Base-by-base conservation (phyloP, 2,329 filamentous ascomycete species). In the Ophiostoma sp. region DNA sequence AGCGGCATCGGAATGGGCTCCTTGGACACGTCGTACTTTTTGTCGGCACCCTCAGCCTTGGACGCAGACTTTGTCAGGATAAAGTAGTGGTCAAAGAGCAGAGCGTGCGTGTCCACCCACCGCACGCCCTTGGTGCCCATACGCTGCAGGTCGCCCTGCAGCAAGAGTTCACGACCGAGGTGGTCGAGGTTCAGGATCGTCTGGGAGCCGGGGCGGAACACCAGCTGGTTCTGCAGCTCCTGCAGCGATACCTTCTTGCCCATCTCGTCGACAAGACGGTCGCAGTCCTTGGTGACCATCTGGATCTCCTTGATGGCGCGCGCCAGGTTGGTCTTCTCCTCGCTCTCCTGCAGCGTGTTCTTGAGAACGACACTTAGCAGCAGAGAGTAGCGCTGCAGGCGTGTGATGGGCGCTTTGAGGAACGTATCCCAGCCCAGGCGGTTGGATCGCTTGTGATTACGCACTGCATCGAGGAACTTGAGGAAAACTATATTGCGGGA, bases 1-100 rank as follows among this genome's bases (percentile, higher is more conserved):
- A 99, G 84, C 75, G 96, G 94, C 94, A 99, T 99, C 0, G 95
- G 95, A 73, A 99, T 97, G 7, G 91, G 93, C 83, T 96, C 85
- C 79, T 96, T 94, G 0, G 94, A 97, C 41, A 99, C 94, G 78
- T 99, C 95, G 75, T 95, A 99, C 75, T 92, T 93, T 80, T 90
- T 95, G 69, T 90, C 85, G n/a, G 86, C 86, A 67, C 86, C 87
- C 64, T 87, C 85, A 64, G 89, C 87, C 76, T 93, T 93, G 65
- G 88, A 83, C 13, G 85, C 84, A 8, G 92, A 85, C 82, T 99
- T 99, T 54, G 95, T 91, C 64, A 99, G 82, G 44, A 99, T 94
- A 52, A 99, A 85, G 78, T 97, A 99, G 79, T 99, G 94, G 76
- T 99, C 96, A 77, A 99, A 98, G 0, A 99, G 85, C 65, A 99